Evolutionary conservation across 495 filamentous ascomycete species (phyloP).

Genomic region (Neurospora terricola): DNA sequence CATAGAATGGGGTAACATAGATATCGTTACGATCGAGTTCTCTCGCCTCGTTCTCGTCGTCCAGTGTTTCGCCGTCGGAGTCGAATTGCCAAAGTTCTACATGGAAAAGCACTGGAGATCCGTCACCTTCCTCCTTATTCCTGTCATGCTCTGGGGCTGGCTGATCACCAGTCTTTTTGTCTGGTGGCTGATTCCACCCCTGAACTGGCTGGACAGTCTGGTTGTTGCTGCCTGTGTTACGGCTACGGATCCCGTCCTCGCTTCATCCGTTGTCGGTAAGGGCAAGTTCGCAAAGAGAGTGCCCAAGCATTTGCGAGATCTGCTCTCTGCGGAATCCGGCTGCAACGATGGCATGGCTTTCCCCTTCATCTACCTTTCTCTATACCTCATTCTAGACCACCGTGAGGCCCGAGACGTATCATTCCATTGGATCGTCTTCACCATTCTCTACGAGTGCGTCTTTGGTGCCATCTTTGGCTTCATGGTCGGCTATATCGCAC

Average conservation of each 20-base stretch:
- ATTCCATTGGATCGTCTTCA: conserved; percentile 81
- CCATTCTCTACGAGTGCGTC: conserved; percentile 92
- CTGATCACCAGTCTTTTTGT: conserved; percentile 89
- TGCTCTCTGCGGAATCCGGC: conserved; percentile 93
- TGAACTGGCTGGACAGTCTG: conserved; percentile 84
- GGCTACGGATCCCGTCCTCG: conserved; percentile 93
- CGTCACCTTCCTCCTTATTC: conserved; percentile 76
- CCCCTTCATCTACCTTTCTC: conserved; percentile 87
- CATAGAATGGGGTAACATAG: conserved; percentile 75
- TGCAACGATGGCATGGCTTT: conserved; percentile 99
- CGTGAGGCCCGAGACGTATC: conserved; percentile 57
- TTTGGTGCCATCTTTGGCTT: conserved; percentile 89
- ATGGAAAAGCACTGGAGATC: conserved; percentile 99
- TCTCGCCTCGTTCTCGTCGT: conserved; percentile 96
- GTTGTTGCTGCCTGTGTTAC: conserved; percentile 88
- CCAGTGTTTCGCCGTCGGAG: conserved; percentile 98
- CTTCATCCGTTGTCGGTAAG: conserved; percentile 96
- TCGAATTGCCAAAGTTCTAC: conserved; percentile 94
- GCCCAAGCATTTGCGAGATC: conserved; percentile 90
- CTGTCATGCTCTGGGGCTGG: conserved; percentile 98
- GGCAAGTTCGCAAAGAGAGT: conserved; percentile 97
- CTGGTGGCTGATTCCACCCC: conserved; percentile 80
- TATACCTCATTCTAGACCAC: conserved; percentile 79
- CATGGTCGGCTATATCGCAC: conserved; percentile 72
- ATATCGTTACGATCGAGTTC: conserved; percentile 94